Evolutionary conservation across 2,329 filamentous ascomycete species (phyloP).

Genomic region (Aaosphaeria arxii): DNA sequence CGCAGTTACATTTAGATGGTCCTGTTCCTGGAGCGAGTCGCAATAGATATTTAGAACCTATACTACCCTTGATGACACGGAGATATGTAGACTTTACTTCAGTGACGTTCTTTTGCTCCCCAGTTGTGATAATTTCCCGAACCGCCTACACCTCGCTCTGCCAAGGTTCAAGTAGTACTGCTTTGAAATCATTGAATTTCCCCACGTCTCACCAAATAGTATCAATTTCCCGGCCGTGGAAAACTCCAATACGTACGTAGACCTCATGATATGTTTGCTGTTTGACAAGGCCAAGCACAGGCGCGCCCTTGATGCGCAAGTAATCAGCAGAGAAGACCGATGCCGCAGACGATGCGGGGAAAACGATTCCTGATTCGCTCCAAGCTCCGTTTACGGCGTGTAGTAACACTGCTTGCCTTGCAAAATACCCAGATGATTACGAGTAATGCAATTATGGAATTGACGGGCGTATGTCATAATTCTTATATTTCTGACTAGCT

Average conservation of each 20-base stretch:
- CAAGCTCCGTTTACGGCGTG: not conserved
- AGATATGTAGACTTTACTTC: not conserved
- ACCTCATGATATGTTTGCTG: not conserved
- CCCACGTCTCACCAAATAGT: not conserved
- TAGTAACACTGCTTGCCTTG: not conserved
- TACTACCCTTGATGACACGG: no score
- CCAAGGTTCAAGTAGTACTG: not conserved
- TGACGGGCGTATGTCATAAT: no score
- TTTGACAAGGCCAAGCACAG: not conserved
- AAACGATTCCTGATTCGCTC: no score
- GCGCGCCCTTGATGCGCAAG: not conserved
- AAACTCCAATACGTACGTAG: not conserved
- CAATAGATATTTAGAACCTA: no score
- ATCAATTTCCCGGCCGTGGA: not conserved
- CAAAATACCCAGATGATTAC: not conserved
- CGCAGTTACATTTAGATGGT: not conserved
- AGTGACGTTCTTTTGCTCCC: not conserved
- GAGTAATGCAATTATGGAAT: no score
- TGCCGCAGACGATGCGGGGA: no score
- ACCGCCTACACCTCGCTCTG: not conserved
- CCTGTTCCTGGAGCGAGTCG: no score
- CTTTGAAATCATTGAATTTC: not conserved
- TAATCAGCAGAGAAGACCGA: no score
- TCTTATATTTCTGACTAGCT: no score
- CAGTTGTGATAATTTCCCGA: not conserved